These are phyloP conservation scores for Saksenaea vasiformis DNA, from an alignment of 371 early-diverging fungal genomes.

Conservation along the genomic window DNA sequence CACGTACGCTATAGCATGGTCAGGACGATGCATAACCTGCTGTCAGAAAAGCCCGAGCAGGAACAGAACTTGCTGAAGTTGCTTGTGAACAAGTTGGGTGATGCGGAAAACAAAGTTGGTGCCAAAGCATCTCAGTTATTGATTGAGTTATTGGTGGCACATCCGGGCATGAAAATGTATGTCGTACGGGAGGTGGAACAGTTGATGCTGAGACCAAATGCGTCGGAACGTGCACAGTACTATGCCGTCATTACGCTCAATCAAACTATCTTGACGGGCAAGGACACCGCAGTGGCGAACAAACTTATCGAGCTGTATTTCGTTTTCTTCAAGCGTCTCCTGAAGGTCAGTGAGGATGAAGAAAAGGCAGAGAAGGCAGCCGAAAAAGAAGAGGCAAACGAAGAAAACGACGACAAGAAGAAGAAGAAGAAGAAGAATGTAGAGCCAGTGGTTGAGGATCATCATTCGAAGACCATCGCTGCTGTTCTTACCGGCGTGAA, in stretches of 20 bases:
- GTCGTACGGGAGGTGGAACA: conserved; percentile 89
- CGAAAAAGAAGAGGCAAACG: conserved; percentile 50
- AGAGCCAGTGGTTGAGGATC: conserved; percentile 59
- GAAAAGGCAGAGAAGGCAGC: conserved; percentile 35
- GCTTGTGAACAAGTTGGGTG: conserved; percentile 95
- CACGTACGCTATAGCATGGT: conserved; percentile 83
- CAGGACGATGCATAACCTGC: conserved; percentile 71
- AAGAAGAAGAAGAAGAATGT: conserved; percentile 42
- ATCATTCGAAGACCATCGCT: conserved; percentile 84
- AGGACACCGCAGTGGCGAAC: conserved; percentile 77
- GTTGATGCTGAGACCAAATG: conserved; percentile 72
- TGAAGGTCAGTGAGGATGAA: conserved; percentile 50
- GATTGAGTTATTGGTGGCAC: conserved; percentile 70
- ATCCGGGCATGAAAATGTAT: conserved; percentile 88
- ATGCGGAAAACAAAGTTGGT: conserved; percentile 84
- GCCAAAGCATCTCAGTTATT: conserved; percentile 80
- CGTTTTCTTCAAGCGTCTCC: conserved; percentile 81
- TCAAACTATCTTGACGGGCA: conserved; percentile 82
- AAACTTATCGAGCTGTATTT: conserved; percentile 89
- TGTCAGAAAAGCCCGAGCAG: conserved; percentile 91
- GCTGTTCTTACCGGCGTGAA: conserved; percentile 94
- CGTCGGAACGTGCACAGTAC: conserved; percentile 80
- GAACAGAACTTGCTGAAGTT: conserved; percentile 91
- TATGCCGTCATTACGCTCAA: conserved; percentile 88
- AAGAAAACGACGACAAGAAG: conserved; percentile 47